These are phyloP conservation scores for Asclepias syriaca DNA, from an alignment of 257 asterid genomes.

Conservation along the genomic window DNA sequence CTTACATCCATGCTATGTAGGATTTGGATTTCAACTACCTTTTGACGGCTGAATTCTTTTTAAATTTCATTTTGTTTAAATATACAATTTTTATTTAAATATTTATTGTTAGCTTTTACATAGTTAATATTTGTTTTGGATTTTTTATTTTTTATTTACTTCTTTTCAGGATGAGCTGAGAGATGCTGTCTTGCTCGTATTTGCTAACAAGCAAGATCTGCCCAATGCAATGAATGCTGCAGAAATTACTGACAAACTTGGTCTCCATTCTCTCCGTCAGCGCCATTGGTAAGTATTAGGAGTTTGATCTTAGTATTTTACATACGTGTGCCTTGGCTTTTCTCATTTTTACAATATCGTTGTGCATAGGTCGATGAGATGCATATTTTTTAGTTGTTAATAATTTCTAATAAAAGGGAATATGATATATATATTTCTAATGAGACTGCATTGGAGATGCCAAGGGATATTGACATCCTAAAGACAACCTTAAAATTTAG, in stretches of 20 bases:
- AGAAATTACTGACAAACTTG: constrained; percentile 41
- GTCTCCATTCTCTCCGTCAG: constrained; percentile 42
- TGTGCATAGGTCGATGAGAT: background rate
- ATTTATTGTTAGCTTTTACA: background rate
- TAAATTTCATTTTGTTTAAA: too few relatives aligned
- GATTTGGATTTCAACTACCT: background rate
- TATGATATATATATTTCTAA: background rate
- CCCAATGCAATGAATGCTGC: constrained; percentile 49
- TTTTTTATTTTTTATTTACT: background rate
- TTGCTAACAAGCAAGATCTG: constrained; percentile 43
- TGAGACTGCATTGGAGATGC: too few relatives aligned
- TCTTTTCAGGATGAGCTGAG: constrained; percentile 35
- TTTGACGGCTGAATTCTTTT: background rate
- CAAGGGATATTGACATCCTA: too few relatives aligned
- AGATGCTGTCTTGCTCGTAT: constrained; percentile 42
- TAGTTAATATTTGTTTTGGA: background rate
- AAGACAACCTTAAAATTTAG: too few relatives aligned
- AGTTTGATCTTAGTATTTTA: background rate
- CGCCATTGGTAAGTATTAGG: constrained; percentile 34
- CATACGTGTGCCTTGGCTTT: background rate
- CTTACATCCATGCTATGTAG: background rate
- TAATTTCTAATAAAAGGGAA: background rate
- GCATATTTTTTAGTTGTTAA: background rate
- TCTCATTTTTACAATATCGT: background rate
- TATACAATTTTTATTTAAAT: too few relatives aligned